Evolutionary conservation across 169 alveolate genomes (phyloP).

Genomic region (Prorocentrum cordatum): DNA sequence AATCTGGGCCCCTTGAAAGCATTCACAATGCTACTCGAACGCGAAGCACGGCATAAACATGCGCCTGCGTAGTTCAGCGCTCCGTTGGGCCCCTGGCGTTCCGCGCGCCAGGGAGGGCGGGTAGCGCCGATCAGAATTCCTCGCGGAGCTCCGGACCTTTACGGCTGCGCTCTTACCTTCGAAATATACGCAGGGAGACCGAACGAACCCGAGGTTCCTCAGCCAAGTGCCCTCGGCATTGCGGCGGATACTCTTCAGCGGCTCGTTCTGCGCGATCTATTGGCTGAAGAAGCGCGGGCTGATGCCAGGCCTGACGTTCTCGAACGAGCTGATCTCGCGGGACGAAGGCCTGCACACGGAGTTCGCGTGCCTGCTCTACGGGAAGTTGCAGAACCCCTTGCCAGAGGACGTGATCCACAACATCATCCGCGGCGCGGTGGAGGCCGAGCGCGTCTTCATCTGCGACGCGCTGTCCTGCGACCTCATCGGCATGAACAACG

Average conservation of each 20-base stretch:
- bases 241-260: constrained; percentile 96
- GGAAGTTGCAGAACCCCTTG: constrained; percentile 81
- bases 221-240: too few relatives aligned
- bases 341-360: constrained; percentile 99
- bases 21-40: too few relatives aligned
- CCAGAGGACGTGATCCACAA: constrained; percentile 86
- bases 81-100: too few relatives aligned
- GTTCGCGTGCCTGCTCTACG: constrained; percentile 93
- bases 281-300: constrained; percentile 97
- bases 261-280: constrained; percentile 95
- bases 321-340: constrained; percentile 94
- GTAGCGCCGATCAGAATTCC: too few relatives aligned
- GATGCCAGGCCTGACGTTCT: constrained; percentile 93
- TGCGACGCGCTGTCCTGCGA: constrained; percentile 95
- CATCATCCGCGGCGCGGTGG: constrained; percentile 93
- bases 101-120: too few relatives aligned
- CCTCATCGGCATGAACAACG: constrained; percentile 96
- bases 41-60: too few relatives aligned
- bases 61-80: too few relatives aligned
- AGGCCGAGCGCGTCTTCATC: constrained; percentile 91
- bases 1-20: too few relatives aligned
- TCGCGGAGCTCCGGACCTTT: too few relatives aligned
- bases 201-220: too few relatives aligned
- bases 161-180: too few relatives aligned
- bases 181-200: too few relatives aligned